Conservation (phyloP, 345 rosid species). For the Aegle marmelos region DNA sequence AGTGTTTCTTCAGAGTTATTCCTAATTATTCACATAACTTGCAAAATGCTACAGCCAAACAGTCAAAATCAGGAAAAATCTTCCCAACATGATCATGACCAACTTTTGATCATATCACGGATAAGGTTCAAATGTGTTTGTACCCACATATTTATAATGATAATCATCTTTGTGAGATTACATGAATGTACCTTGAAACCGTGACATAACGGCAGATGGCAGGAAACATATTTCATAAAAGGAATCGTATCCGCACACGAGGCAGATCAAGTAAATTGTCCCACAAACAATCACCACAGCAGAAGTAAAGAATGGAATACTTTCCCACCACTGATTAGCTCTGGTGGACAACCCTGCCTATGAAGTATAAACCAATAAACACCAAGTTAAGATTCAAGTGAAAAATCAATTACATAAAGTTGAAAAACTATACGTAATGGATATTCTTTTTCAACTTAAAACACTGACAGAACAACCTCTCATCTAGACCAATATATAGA, state of each 20-base stretch:
- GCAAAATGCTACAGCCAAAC: not conserved
- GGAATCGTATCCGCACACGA: conserved; percentile 83
- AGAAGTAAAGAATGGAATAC: conserved; percentile 83
- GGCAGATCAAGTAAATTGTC: conserved; percentile 64
- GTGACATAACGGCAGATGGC: conserved; percentile 66
- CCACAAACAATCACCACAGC: conserved; percentile 71
- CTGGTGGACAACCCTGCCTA: conserved; percentile 88
- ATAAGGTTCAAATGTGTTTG: not conserved
- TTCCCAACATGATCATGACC: not conserved
- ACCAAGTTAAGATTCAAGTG: not conserved
- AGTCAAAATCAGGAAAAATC: not conserved
- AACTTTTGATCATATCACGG: not conserved
- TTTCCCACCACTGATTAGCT: conserved; percentile 83
- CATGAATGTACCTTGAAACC: conserved; percentile 67
- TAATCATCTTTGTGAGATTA: not conserved
- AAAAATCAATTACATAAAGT: not conserved
- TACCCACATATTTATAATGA: not conserved
- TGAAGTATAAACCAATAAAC: conserved; percentile 24
- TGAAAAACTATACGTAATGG: not conserved
- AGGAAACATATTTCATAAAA: conserved; percentile 81
- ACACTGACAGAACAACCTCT: not conserved
- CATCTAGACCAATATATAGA: not conserved
- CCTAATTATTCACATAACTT: not conserved
- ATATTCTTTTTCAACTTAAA: not conserved
- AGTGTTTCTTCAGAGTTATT: not conserved